phyloP scores from a whole-genome alignment of 108 stramenopile genomes.

The Epithemia pelagica region DNA sequence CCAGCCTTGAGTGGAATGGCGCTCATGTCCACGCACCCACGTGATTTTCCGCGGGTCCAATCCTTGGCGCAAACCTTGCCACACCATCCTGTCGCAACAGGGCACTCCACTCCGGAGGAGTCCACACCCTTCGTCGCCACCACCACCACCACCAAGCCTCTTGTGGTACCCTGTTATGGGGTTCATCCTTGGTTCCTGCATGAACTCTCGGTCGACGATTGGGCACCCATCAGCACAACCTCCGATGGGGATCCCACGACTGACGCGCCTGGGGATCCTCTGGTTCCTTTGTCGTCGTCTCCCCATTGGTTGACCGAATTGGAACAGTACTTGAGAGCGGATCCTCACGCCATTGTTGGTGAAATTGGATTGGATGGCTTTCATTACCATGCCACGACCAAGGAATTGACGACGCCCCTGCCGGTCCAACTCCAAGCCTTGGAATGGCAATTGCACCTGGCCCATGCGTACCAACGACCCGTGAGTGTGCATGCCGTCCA shows the following conservation, averaged over 20 bases:
- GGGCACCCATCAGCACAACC: conserved; percentile 10
- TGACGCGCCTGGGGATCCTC: no score
- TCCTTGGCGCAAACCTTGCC: conserved; percentile 11
- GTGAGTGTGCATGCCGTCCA: conserved; percentile 78
- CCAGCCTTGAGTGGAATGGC: conserved; percentile 55
- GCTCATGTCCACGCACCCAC: conserved; percentile 83
- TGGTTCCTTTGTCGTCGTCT: no score
- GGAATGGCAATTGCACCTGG: conserved; percentile 54
- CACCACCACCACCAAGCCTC: conserved; percentile 3
- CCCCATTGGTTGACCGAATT: conserved; percentile 47
- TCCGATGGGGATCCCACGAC: background rate
- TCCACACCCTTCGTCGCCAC: background rate
- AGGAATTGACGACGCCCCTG: conserved; percentile 49
- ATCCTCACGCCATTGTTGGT: conserved; percentile 64
- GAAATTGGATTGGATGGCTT: conserved; percentile 85
- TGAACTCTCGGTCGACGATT: conserved; percentile 36
- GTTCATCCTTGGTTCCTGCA: conserved; percentile 86
- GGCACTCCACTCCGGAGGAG: background rate
- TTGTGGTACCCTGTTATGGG: conserved; percentile 71
- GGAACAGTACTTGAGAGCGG: conserved; percentile 22
- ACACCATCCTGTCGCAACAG: background rate
- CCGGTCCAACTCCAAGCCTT: conserved; percentile 55
- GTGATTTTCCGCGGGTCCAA: conserved; percentile 51
- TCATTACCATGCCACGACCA: conserved; percentile 51
- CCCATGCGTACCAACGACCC: conserved; percentile 51